Conservation (phyloP, 164 flowering plant species). For the Paratinospora sagittata region DNA sequence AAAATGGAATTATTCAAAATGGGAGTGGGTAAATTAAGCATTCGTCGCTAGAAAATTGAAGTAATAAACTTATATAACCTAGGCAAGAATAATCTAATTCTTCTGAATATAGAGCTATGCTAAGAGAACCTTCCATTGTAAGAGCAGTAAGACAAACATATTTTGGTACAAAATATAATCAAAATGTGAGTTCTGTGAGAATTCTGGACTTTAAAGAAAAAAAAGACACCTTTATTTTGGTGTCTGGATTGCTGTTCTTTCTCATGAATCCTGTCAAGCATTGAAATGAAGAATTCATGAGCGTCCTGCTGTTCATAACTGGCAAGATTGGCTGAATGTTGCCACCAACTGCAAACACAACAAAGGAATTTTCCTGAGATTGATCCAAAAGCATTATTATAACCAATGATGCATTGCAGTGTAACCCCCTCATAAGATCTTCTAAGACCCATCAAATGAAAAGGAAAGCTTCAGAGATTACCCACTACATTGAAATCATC, state of each 20-base stretch:
- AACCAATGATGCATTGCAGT: neutral
- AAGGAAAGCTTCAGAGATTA: neutral
- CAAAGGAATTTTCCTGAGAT: constrained; percentile 8
- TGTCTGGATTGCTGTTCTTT: constrained; percentile 32
- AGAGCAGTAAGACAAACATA: neutral
- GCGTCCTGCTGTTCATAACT: constrained; percentile 68
- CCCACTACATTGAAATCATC: neutral
- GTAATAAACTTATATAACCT: neutral
- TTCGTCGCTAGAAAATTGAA: neutral
- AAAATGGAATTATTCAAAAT: neutral
- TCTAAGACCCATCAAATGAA: neutral
- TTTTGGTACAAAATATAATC: neutral
- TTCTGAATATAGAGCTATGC: neutral
- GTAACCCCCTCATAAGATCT: neutral
- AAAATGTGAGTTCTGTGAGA: neutral
- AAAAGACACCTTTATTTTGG: constrained; percentile 35
- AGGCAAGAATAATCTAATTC: neutral
- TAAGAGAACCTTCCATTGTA: neutral
- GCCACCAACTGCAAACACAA: constrained; percentile 59
- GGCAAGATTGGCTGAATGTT: constrained; percentile 55
- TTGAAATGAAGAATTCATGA: constrained; percentile 68
- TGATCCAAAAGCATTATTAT: neutral
- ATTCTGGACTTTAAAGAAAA: too few species aligned
- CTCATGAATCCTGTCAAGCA: constrained; percentile 61
- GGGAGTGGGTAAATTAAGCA: neutral